Evolutionary conservation across 2,329 filamentous ascomycete species (phyloP), one percentile per base, ranked within the genome.

Genomic region (Fusarium falciforme): DNA sequence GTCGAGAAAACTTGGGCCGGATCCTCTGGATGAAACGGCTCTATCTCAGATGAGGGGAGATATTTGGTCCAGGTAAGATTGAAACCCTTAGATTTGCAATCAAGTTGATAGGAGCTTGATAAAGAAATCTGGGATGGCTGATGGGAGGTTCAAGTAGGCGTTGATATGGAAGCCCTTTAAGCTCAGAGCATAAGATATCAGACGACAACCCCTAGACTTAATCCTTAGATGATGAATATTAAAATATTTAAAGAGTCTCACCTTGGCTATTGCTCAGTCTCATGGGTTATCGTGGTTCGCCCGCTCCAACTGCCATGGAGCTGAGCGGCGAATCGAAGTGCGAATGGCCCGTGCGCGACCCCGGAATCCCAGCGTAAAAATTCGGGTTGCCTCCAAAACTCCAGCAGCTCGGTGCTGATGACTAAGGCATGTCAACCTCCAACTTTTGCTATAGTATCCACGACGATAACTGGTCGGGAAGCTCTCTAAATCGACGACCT

Each of bases 361-460:
- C 61, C 17, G 36, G 61, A 55, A 61, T 64, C 42, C 59, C 59
- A 57, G 62, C 47, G 69, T 67, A 72, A 67, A 68, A 38, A 35
- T n/a, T 49, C 44, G 44, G 44, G 44, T 49, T 49, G 22, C 16
- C 44, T 49, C 44, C 44, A 36, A 25, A 58, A 25, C 22, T 71
- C 71, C 72, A 64, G 14, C 55, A 14, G 40, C 38, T 58, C 64
- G 69, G 72, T 31, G 17, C 49, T 25, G 61, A 70, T 74, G 71
- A 74, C 71, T 74, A 74, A 74, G 68, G 20, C 31, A 31, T 49
- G 27, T 70, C 64, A 69, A 76, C 66, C 63, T 68, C 60, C 71
- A 68, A 71, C 67, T 71, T 73, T 71, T 72, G 65, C 59, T 67
- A 29, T 27, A 27, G 27, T 27, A 67, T 61, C 71, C 61, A 68